These are phyloP conservation scores for Fallopia convolvulus DNA, from an alignment of 148 eudicot species.

Conservation along the genomic window DNA sequence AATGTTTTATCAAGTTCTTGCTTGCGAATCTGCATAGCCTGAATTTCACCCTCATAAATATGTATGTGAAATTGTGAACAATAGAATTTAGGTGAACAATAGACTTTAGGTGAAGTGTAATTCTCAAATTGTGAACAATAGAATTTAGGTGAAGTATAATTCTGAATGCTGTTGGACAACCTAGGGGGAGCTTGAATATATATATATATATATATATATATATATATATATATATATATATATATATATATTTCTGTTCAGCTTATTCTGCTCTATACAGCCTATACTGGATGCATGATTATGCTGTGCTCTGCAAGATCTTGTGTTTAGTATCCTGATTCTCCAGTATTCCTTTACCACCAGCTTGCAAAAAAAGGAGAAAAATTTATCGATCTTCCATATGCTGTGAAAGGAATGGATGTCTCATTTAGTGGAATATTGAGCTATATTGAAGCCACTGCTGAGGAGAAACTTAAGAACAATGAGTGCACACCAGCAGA, in stretches of 20 bases:
- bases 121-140: neutral
- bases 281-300: neutral
- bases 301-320: neutral
- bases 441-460: slow-evolving; percentile 79
- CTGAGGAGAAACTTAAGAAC: slow-evolving; percentile 77
- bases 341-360: neutral
- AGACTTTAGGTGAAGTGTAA: neutral
- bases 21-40: neutral
- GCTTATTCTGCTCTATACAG: neutral
- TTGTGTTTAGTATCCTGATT: neutral
- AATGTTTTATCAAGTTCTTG: neutral
- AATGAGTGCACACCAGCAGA: slow-evolving; percentile 95
- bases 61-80: neutral
- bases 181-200: neutral
- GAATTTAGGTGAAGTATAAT: neutral
- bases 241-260: neutral
- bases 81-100: neutral
- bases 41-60: neutral
- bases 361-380: slow-evolving; percentile 98
- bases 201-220: neutral
- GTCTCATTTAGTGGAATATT: slow-evolving; percentile 93
- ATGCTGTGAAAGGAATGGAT: slow-evolving; percentile 97
- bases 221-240: neutral
- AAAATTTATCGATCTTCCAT: slow-evolving; percentile 83
- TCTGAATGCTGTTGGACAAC: neutral